Evolutionary conservation across 352 stramenopile genomes (phyloP).

Genomic region (Blastocystis hominis): DNA sequence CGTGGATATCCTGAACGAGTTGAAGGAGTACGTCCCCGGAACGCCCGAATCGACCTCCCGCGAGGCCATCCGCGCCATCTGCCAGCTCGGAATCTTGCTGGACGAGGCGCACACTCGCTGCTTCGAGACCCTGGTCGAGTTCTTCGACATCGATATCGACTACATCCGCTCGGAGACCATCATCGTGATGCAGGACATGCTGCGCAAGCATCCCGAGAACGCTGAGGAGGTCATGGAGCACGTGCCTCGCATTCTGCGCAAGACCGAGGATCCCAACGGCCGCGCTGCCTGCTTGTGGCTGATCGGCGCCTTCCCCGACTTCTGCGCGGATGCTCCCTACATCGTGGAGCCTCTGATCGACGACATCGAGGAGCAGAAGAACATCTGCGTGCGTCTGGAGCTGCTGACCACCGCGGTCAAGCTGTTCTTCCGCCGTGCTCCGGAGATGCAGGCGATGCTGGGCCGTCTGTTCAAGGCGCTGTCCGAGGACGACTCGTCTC

Average conservation of each 20-base stretch:
- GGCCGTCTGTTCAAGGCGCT: conserved; percentile 80
- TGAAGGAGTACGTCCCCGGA: conserved; percentile 89
- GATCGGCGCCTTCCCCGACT: conserved; percentile 81
- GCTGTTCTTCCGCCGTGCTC: conserved; percentile 92
- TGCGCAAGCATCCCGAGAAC: conserved; percentile 87
- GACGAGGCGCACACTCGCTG: conserved; percentile 68
- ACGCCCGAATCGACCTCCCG: conserved; percentile 81
- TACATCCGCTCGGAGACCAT: conserved; percentile 89
- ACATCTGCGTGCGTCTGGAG: conserved; percentile 79
- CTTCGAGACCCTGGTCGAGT: conserved; percentile 84
- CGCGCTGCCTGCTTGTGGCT: conserved; percentile 69
- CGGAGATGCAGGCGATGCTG: conserved; percentile 92
- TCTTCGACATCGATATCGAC: conserved; percentile 87
- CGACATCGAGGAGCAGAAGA: conserved; percentile 70
- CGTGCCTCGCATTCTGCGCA: conserved; percentile 66
- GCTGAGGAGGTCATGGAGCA: conserved; percentile 78
- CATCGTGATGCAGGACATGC: conserved; percentile 84
- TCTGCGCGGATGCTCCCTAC: conserved; percentile 79
- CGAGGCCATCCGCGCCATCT: conserved; percentile 81
- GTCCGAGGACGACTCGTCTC: conserved; percentile 82
- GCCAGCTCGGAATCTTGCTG: conserved; percentile 73
- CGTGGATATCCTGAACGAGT: conserved; percentile 86
- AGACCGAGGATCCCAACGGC: conserved; percentile 67
- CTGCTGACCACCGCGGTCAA: conserved; percentile 88
- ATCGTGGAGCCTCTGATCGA: conserved; percentile 84